Conservation (phyloP, 345 rosid genomes). For the Pelargonium nanum region DNA sequence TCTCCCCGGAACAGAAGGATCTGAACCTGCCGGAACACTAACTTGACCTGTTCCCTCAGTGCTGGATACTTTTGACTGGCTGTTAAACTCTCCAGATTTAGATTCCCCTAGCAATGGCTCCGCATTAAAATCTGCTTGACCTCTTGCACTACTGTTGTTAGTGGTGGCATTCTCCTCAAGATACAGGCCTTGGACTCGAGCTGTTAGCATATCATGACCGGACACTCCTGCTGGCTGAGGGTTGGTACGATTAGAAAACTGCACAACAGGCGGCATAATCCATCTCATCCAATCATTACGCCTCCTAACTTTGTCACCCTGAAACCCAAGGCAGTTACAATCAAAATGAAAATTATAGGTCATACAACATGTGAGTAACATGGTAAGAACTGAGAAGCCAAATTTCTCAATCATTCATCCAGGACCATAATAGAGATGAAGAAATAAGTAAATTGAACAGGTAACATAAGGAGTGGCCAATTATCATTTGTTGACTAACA, state of each 20-base stretch:
- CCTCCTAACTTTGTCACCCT: constrained; percentile 75
- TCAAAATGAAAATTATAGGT: not conserved
- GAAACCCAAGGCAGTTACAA: constrained; percentile 4
- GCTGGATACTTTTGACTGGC: not conserved
- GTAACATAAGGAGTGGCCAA: not conserved
- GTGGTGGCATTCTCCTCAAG: constrained; percentile 4
- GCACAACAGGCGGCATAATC: constrained; percentile 37
- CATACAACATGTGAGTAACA: too few relatives aligned
- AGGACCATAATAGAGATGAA: too few relatives aligned
- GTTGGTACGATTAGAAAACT: constrained; percentile 23
- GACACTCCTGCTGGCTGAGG: constrained; percentile 12
- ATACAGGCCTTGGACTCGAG: constrained; percentile 4
- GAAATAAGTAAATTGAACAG: too few relatives aligned
- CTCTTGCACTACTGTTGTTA: not conserved
- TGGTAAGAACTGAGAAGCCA: too few relatives aligned
- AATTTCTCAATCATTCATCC: too few relatives aligned
- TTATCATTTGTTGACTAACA: not conserved
- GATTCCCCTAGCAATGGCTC: not conserved
- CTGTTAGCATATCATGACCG: constrained; percentile 5
- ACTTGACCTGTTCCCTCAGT: not conserved
- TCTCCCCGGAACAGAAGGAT: not conserved
- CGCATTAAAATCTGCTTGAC: not conserved
- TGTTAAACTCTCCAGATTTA: not conserved
- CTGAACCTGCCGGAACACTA: not conserved
- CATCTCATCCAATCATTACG: constrained; percentile 55